Evolutionary conservation across 441 rosid species (phyloP).

Genomic region (Eutrema salsugineum): DNA sequence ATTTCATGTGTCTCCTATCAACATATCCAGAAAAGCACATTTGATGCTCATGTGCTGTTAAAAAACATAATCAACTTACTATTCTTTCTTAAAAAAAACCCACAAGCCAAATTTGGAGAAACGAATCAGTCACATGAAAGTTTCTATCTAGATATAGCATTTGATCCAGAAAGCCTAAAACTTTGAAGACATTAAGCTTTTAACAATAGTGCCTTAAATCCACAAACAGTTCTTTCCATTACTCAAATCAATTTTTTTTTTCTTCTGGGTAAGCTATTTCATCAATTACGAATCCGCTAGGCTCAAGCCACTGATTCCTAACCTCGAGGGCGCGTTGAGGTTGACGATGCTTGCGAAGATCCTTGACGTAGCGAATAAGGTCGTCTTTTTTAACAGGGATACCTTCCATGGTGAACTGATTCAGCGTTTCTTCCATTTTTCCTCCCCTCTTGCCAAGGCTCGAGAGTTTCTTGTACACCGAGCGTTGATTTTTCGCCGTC

Average conservation of each 20-base stretch:
- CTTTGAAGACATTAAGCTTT: not conserved
- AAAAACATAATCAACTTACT: not conserved
- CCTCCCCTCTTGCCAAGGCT: slow-evolving; percentile 42
- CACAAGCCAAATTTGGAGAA: not conserved
- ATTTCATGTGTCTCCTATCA: not conserved
- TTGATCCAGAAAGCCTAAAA: not conserved
- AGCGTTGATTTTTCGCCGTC: slow-evolving; percentile 3
- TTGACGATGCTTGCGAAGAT: slow-evolving; percentile 50
- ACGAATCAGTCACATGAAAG: not conserved
- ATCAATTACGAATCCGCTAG: not conserved
- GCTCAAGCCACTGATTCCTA: not conserved
- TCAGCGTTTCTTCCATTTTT: slow-evolving; percentile 44
- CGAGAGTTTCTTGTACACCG: slow-evolving; percentile 48
- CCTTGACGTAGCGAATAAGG: slow-evolving; percentile 42
- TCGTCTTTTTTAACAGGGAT: slow-evolving; percentile 31
- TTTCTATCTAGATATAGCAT: not conserved
- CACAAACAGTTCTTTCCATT: not conserved
- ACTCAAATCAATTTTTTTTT: not conserved
- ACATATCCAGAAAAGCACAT: not conserved
- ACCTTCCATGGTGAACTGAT: slow-evolving; percentile 53
- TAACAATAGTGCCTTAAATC: not conserved
- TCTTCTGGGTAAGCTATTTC: not conserved
- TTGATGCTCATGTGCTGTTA: not conserved
- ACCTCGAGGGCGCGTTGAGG: slow-evolving; percentile 61
- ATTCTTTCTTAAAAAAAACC: not conserved